Evolutionary conservation across 352 stramenopile species (phyloP).

Genomic region (Phytopythium mirpurense): DNA sequence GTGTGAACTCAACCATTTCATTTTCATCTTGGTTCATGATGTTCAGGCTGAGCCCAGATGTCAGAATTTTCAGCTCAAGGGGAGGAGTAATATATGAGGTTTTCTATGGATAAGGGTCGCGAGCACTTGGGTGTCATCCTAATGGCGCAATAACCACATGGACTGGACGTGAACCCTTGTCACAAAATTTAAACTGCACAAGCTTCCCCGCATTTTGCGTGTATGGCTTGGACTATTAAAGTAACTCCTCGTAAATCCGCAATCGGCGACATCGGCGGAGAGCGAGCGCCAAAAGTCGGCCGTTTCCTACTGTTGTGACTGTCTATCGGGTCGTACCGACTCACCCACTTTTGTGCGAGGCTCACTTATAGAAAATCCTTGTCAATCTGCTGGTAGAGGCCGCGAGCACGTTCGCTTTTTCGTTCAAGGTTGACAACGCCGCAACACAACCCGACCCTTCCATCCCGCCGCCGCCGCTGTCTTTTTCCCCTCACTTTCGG

Average conservation of each 20-base stretch:
- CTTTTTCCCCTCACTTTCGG: neutral
- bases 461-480: neutral
- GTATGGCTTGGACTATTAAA: too few relatives aligned
- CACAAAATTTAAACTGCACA: neutral
- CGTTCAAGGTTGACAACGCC: slow-evolving; percentile 1
- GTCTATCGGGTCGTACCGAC: neutral
- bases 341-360: slow-evolving; percentile 3
- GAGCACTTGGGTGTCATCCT: too few relatives aligned
- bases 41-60: too few relatives aligned
- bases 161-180: neutral
- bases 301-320: neutral
- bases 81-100: neutral
- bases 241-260: neutral
- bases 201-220: neutral
- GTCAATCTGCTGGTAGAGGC: slow-evolving; percentile 2
- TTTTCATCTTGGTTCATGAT: neutral
- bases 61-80: neutral
- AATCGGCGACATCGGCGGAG: neutral
- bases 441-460: neutral
- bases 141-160: neutral
- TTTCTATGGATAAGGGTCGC: neutral
- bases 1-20: neutral
- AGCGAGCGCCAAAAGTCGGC: neutral
- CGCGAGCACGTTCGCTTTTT: neutral
- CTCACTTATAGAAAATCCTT: neutral